Base-by-base conservation (phyloP, 2,329 filamentous ascomycete genomes). In the Emergomyces pasteurianus region DNA sequence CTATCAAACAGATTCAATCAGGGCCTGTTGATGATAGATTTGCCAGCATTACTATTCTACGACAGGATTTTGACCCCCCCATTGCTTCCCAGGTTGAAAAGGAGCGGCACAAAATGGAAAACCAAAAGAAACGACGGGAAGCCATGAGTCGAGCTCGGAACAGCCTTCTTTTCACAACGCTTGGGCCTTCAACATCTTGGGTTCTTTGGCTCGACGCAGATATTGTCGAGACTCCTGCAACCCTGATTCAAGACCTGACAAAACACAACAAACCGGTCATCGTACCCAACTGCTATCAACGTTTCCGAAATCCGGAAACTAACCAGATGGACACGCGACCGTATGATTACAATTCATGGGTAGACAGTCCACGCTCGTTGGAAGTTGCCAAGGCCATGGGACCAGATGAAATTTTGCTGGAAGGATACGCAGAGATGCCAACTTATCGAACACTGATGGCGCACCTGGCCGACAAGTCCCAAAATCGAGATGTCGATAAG, bases 301-400 rank as follows among this genome's bases (percentile, higher is more conserved):
- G 88, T 64, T 97, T 84, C 76, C 85, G 83, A 63, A 87, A 96
- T 76, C 83, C 82, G 54, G 81, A 87, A 16, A 86, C 83, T 58
- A 86, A 87, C 69, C 80, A 84, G 65, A 83, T 84, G 78, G 84
- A 86, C 50, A 85, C 92, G 70, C 85, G 94, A 4, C 86, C 92
- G 0, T 99, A 99, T 73, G 94, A 99, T 77, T 97, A 87, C 81
- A 99, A 99, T 78, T 95, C 89, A 72, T 99, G 94, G 94, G 86
- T 92, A 69, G 94, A 99, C 72, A 95, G 89, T 71, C 82, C 86
- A 0, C 86, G 82, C 1, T 92, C 94, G 0, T 82, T 87, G 70
- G 81, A 88, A 42, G 77, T 99, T 64, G 92, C 83, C 1, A 78
- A 81, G 12, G 85, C 85, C 68, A 92, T 99, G 91, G 89, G 85